These are phyloP conservation scores for Moelleriella libera DNA, from an alignment of 2,329 filamentous ascomycete genomes.

Conservation along the genomic window DNA sequence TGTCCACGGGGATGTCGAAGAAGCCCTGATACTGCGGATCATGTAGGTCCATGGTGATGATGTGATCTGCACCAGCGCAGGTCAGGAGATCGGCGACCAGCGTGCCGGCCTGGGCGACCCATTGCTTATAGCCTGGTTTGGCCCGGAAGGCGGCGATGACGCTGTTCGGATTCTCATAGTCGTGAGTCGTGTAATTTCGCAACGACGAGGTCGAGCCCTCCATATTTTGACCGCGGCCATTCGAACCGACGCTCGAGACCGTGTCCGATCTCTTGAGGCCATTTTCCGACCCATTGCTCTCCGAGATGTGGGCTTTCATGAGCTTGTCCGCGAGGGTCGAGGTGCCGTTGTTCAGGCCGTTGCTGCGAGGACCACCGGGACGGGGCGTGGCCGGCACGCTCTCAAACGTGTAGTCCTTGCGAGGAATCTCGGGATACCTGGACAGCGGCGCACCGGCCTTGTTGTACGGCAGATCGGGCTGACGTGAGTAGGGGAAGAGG, in stretches of 20 bases:
- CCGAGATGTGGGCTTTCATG: conserved; percentile 47
- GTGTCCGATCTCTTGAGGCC: conserved; percentile 22
- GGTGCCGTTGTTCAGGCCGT: conserved; percentile 49
- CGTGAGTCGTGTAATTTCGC: conserved; percentile 46
- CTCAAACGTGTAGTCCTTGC: conserved; percentile 70
- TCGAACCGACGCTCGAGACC: conserved; percentile 17
- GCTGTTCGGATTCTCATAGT: conserved; percentile 44
- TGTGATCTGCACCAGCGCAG: conserved; percentile 89
- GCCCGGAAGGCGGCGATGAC: conserved; percentile 47
- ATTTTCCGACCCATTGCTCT: conserved; percentile 13
- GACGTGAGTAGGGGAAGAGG: conserved; percentile 90
- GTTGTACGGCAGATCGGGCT: conserved; percentile 94
- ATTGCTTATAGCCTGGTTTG: conserved; percentile 92
- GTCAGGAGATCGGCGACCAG: conserved; percentile 88
- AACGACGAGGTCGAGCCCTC: conserved; percentile 26
- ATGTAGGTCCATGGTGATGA: conserved; percentile 95
- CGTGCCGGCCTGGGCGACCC: conserved; percentile 94
- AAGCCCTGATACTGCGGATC: conserved; percentile 97
- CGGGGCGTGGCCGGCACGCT: conserved; percentile 79
- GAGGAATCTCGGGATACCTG: conserved; percentile 40
- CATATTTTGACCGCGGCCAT: conserved; percentile 20
- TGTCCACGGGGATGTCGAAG: conserved; percentile 97
- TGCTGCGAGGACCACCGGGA: conserved; percentile 53
- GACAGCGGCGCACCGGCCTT: conserved; percentile 82
- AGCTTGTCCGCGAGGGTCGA: conserved; percentile 60